Base-by-base conservation (phyloP, 345 rosid genomes). In the Psidium guajava region DNA sequence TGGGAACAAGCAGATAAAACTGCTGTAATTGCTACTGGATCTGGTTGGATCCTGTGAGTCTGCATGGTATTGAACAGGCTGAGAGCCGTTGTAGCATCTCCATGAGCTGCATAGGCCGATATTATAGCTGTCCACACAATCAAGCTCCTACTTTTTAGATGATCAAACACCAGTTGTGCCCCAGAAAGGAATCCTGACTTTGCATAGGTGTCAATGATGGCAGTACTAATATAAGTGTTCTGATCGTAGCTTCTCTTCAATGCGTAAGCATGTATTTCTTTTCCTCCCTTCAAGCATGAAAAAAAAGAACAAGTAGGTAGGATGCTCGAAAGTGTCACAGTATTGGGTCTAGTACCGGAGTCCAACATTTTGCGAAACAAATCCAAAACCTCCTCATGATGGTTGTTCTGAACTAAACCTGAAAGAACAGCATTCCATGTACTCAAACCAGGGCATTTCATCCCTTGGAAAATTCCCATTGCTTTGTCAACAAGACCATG, bases 51-150 rank as follows among this genome's bases (percentile, higher is more conserved):
- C 51, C 93, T 91, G 44, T 77, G 86, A 83, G 85, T 22, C 73
- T 89, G 86, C 98, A 96, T 96, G 87, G 86, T 90, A 57, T 92
- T 36, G 87, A 95, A 96, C 20, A 91, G 87, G 83, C 84, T 52
- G 84, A 91, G 87, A 73, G 94, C 96, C 15, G 86, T 86, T 85
- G 47, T 83, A 87, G 96, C 94, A 86, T 93, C 94, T 52, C 99
- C 98, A 85, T 94, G 95, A 54, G 92, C 85, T 87, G 98, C 91
- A 89, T 92, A 91, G 28, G 97, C 98, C 27, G 98, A 90, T 81
- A 95, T 94, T 75, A 94, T 92, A 40, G 98, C 93, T 1, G 98
- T 96, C 98, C 99, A 96, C 54, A 94, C 89, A 54, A 96, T 88
- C 94, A 95, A 90, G 86, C 93, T 95, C 87, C 92, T 87, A 47